Evolutionary conservation across 768 basidiomycete genomes (phyloP).

Genomic region (Hirschioporus abietinus): DNA sequence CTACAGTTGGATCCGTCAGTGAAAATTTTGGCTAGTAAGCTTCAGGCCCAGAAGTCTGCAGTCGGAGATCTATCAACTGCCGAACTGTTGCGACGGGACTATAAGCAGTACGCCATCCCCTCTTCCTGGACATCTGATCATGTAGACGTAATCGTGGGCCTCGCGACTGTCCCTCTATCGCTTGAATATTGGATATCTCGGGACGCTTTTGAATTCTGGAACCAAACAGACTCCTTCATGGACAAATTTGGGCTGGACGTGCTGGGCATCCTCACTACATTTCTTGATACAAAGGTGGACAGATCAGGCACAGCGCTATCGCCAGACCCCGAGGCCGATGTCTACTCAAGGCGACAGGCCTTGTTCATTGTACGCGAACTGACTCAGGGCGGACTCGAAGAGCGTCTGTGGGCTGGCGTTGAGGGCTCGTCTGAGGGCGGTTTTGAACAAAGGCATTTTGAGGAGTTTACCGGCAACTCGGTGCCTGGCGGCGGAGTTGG

Average conservation of each 20-base stretch:
- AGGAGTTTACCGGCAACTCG: conserved; percentile 2
- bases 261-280: conserved; percentile 79
- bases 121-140: conserved; percentile 36
- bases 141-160: conserved; percentile 54
- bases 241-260: conserved; percentile 54
- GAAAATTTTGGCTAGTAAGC: conserved; percentile 40
- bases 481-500: conserved; percentile 2
- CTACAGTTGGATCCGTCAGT: conserved; percentile 26
- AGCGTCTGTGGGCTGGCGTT: conserved; percentile 15
- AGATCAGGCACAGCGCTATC: conserved; percentile 18
- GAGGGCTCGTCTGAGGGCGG: conserved; percentile 17
- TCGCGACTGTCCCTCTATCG: conserved; percentile 76
- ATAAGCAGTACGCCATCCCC: conserved; percentile 74
- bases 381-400: conserved; percentile 9
- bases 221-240: conserved; percentile 53
- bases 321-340: too few relatives aligned
- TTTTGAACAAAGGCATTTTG: conserved; percentile 22
- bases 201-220: conserved; percentile 32
- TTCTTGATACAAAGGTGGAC: conserved; percentile 37
- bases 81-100: conserved; percentile 88
- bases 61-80: conserved; percentile 60
- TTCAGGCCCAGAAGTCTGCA: conserved; percentile 57
- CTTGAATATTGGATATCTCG: conserved; percentile 52
- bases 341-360: conserved; percentile 18
- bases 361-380: conserved; percentile 12